Evolutionary conservation across 257 asterid genomes (phyloP).

Genomic region (Nicotiana undulata): DNA sequence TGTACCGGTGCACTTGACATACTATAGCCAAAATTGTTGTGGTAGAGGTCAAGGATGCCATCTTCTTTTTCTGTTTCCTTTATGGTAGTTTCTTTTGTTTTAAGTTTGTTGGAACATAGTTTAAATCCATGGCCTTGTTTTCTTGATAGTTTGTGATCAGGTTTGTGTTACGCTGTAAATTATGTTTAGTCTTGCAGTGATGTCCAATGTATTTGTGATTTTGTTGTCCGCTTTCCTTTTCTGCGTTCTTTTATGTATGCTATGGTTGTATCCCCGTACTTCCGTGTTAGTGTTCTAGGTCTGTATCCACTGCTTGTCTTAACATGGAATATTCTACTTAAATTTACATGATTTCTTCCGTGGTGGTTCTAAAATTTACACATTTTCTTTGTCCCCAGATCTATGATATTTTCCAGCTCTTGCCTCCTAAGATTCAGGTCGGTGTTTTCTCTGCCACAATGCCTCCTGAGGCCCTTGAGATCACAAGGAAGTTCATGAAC

Average conservation of each 20-base stretch:
- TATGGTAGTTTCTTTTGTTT: background rate
- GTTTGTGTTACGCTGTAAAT: background rate
- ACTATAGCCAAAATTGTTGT: background rate
- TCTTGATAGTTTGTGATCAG: background rate
- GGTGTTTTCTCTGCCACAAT: slow-evolving; percentile 22
- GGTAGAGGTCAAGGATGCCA: background rate
- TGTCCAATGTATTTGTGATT: background rate
- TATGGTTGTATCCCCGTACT: background rate
- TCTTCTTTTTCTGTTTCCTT: background rate
- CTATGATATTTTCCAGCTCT: slow-evolving; percentile 20
- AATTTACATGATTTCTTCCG: background rate
- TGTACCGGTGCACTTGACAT: background rate
- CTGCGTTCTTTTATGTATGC: background rate
- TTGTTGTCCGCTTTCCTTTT: background rate
- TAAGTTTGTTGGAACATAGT: background rate
- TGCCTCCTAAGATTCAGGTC: slow-evolving; percentile 18
- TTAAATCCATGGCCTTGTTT: background rate
- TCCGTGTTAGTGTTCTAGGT: background rate
- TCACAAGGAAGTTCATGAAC: slow-evolving; percentile 19
- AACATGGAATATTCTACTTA: background rate
- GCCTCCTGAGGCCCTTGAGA: slow-evolving; percentile 22
- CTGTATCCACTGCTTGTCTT: background rate
- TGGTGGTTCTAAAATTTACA: background rate
- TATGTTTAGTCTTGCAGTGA: background rate
- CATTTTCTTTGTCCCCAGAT: slow-evolving; percentile 3